Evolutionary conservation across 176 grass and related monocot genomes (phyloP).

Genomic region (Lolium rigidum): DNA sequence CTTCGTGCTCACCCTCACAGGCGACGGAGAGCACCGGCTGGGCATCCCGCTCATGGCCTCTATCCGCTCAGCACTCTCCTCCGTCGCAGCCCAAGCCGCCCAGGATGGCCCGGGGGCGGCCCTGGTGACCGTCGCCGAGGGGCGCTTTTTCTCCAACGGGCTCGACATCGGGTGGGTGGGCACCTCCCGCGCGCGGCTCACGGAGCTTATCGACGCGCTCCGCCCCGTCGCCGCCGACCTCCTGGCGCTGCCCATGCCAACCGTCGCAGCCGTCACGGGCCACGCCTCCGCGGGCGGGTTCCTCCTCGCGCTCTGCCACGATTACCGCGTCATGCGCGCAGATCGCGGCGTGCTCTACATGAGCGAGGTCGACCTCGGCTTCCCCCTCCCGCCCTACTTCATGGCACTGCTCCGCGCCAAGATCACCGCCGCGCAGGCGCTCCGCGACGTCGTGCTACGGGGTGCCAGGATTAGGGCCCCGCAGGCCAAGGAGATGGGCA

Average conservation of each 20-base stretch:
- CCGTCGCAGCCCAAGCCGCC: too few relatives aligned
- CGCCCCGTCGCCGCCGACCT: slow-evolving; percentile 62
- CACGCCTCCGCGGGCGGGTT: too few relatives aligned
- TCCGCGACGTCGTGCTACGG: slow-evolving; percentile 62
- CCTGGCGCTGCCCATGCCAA: slow-evolving; percentile 77
- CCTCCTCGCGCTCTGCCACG: too few relatives aligned
- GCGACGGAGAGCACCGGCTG: slow-evolving; percentile 69
- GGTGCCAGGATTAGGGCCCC: slow-evolving; percentile 57
- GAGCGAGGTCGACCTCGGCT: too few relatives aligned
- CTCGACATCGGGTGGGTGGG: slow-evolving; percentile 72
- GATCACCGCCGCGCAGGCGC: slow-evolving; percentile 58
- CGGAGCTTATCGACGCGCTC: slow-evolving; percentile 51
- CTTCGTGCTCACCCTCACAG: too few relatives aligned
- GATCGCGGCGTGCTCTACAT: too few relatives aligned
- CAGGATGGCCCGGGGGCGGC: too few relatives aligned
- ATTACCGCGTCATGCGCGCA: too few relatives aligned
- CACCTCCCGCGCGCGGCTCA: slow-evolving; percentile 40
- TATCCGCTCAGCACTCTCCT: slow-evolving; percentile 58
- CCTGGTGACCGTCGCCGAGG: too few relatives aligned
- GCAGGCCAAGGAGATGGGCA: slow-evolving; percentile 64
- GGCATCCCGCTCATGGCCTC: slow-evolving; percentile 53
- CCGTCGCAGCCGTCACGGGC: too few relatives aligned
- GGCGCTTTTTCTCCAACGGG: slow-evolving; percentile 70
- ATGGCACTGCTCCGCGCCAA: slow-evolving; percentile 61
- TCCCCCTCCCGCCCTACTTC: slow-evolving; percentile 75